Conservation (phyloP, 768 basidiomycete genomes). For the Termitomyces sp. region DNA sequence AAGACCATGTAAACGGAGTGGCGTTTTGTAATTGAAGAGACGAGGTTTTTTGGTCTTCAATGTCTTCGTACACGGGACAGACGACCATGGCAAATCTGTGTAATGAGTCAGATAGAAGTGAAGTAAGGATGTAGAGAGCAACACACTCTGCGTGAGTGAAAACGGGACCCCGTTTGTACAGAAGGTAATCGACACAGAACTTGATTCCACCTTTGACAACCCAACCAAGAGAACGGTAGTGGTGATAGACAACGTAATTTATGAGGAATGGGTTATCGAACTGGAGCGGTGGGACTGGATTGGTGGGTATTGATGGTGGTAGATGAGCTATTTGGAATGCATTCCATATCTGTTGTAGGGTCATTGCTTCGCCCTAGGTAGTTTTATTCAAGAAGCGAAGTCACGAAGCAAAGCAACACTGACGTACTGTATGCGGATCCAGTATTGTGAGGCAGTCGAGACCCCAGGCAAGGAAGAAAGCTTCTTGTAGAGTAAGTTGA, state of each 20-base stretch:
- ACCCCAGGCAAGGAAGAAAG: slow-evolving; percentile 83
- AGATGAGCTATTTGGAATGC: slow-evolving; percentile 55
- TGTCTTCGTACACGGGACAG: slow-evolving; percentile 86
- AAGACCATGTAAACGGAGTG: slow-evolving; percentile 82
- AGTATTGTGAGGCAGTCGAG: slow-evolving; percentile 75
- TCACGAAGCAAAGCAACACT: not conserved
- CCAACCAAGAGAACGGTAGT: slow-evolving; percentile 96
- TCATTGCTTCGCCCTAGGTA: slow-evolving; percentile 46
- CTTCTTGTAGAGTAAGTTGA: slow-evolving; percentile 84
- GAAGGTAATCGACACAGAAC: slow-evolving; percentile 91
- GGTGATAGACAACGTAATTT: slow-evolving; percentile 87
- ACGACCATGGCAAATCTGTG: slow-evolving; percentile 85
- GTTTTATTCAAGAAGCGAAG: not conserved
- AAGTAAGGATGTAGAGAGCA: not conserved
- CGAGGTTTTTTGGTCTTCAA: slow-evolving; percentile 60
- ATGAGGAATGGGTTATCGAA: slow-evolving; percentile 93
- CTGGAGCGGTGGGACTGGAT: slow-evolving; percentile 27
- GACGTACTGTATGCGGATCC: slow-evolving; percentile 57
- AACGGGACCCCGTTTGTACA: slow-evolving; percentile 93
- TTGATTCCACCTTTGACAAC: slow-evolving; percentile 94
- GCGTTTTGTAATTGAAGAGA: slow-evolving; percentile 60
- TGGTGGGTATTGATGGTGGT: slow-evolving; percentile 29
- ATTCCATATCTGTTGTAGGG: slow-evolving; percentile 54
- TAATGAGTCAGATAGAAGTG: not conserved
- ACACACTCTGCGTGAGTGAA: slow-evolving; percentile 94